Evolutionary conservation across 1,284 basidiomycete genomes (phyloP).

Genomic region (Sutorius eximius): DNA sequence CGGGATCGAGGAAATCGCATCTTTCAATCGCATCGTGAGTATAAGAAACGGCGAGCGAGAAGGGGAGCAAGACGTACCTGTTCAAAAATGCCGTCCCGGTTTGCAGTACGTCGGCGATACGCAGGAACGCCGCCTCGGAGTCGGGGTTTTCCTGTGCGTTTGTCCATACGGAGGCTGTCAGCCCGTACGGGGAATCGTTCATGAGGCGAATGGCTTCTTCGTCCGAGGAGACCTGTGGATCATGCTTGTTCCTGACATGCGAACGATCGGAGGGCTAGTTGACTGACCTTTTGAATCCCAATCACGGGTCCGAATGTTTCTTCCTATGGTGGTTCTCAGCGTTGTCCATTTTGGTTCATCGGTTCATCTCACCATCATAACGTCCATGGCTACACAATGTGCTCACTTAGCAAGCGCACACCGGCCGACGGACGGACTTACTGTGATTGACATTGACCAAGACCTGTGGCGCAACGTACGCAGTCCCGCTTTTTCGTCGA

Average conservation of each 20-base stretch:
- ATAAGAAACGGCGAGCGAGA: not conserved
- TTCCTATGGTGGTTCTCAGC: slow-evolving; percentile 45
- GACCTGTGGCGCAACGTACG: slow-evolving; percentile 89
- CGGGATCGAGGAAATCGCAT: slow-evolving; percentile 88
- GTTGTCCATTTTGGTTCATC: not conserved
- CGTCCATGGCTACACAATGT: slow-evolving; percentile 71
- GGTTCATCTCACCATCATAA: slow-evolving; percentile 71
- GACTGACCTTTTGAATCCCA: slow-evolving; percentile 81
- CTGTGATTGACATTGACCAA: slow-evolving; percentile 85
- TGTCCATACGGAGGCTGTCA: slow-evolving; percentile 95
- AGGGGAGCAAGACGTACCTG: slow-evolving; percentile 40
- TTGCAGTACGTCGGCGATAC: slow-evolving; percentile 73
- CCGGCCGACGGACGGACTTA: slow-evolving; percentile 39
- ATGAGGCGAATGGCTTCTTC: slow-evolving; percentile 86
- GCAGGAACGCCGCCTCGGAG: slow-evolving; percentile 68
- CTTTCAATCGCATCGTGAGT: slow-evolving; percentile 31
- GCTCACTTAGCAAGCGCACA: slow-evolving; percentile 1
- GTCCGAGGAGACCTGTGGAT: slow-evolving; percentile 66
- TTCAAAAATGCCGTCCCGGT: slow-evolving; percentile 94
- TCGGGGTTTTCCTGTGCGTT: slow-evolving; percentile 58
- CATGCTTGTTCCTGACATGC: not conserved
- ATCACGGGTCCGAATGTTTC: slow-evolving; percentile 90
- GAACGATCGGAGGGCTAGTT: not conserved
- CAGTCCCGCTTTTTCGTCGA: slow-evolving; percentile 56
- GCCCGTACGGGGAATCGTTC: slow-evolving; percentile 95